phyloP scores from a whole-genome alignment of 768 basidiomycete genomes.

The Calvatia gigantea region DNA sequence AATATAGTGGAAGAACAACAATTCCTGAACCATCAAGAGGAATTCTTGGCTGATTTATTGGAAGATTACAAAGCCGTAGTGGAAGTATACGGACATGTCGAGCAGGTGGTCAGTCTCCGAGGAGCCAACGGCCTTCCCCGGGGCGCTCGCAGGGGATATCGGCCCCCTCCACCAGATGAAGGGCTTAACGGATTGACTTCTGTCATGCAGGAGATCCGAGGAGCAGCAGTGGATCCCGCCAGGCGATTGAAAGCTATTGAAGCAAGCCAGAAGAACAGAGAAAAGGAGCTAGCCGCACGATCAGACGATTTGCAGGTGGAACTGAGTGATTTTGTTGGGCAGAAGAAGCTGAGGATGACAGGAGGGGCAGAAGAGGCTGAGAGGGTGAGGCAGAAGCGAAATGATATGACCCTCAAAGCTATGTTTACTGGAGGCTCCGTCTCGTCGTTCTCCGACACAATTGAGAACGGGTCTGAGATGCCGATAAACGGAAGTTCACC shows the following conservation, averaged over 20 bases:
- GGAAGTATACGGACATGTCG: slow-evolving; percentile 87
- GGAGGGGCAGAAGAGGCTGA: slow-evolving; percentile 93
- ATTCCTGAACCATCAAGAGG: slow-evolving; percentile 89
- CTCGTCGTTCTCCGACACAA: slow-evolving; percentile 5
- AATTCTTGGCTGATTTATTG: slow-evolving; percentile 80
- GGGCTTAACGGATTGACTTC: slow-evolving; percentile 64
- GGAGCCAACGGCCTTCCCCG: slow-evolving; percentile 33
- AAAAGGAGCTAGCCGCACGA: slow-evolving; percentile 67
- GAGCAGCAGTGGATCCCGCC: slow-evolving; percentile 78
- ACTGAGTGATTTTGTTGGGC: slow-evolving; percentile 79
- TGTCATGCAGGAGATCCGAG: slow-evolving; percentile 89
- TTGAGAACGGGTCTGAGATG: slow-evolving; percentile 13
- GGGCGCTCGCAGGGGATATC: slow-evolving; percentile 44
- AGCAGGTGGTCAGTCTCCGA: slow-evolving; percentile 79
- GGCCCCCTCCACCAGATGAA: slow-evolving; percentile 62
- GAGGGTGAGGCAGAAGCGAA: slow-evolving; percentile 79
- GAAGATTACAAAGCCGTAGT: slow-evolving; percentile 90
- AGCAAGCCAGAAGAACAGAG: slow-evolving; percentile 75
- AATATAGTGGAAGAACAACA: slow-evolving; percentile 98
- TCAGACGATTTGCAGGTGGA: slow-evolving; percentile 86
- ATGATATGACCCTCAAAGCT: slow-evolving; percentile 81
- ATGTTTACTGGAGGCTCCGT: slow-evolving; percentile 57
- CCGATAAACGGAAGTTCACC: slow-evolving; percentile 1
- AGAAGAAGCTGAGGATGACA: slow-evolving; percentile 91
- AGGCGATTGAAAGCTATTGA: slow-evolving; percentile 90